A percentile compares a stretch with the other conserved stretches of the same genome.
These are phyloP conservation scores for Torulaspora delbrueckii DNA, from an alignment of 805 yeast genomes.

Conservation along the genomic window DNA sequence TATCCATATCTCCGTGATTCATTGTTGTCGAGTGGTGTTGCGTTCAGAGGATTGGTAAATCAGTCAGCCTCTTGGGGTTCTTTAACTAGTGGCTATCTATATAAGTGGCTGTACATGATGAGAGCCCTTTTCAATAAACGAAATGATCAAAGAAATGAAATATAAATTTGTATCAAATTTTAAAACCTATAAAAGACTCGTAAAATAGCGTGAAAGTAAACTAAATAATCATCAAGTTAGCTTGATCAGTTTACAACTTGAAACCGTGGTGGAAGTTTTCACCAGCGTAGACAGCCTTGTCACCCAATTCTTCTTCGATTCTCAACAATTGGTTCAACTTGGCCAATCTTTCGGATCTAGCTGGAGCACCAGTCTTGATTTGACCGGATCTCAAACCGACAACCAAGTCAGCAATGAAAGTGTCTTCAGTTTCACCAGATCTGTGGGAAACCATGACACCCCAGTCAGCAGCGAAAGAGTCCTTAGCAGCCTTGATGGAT, in stretches of 20 bases:
- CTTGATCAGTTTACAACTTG: slow-evolving; percentile 33
- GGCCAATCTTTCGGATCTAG: slow-evolving; percentile 99
- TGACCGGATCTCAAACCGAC: slow-evolving; percentile 99
- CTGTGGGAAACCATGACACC: slow-evolving; percentile 99
- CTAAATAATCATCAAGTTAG: slow-evolving; percentile 5
- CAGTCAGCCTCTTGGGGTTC: not conserved
- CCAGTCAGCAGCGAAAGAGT: slow-evolving; percentile 95
- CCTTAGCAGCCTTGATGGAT: slow-evolving; percentile 95
- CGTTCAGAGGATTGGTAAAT: not conserved
- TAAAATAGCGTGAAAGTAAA: slow-evolving; percentile 11
- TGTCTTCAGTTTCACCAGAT: slow-evolving; percentile 99
- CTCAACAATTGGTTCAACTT: slow-evolving; percentile 97
- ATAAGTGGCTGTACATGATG: not conserved
- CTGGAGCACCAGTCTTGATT: slow-evolving; percentile 99
- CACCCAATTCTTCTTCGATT: slow-evolving; percentile 98
- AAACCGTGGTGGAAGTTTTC: slow-evolving; percentile 66
- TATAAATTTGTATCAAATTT: slow-evolving; percentile 9
- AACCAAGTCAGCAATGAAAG: slow-evolving; percentile 93
- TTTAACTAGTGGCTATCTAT: not conserved
- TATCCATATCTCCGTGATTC: slow-evolving; percentile 24
- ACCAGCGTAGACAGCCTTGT: slow-evolving; percentile 96
- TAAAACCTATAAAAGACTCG: slow-evolving; percentile 13
- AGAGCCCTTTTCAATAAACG: too few relatives aligned
- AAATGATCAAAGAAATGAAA: not conserved
- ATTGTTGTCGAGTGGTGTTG: slow-evolving; percentile 13